Evolutionary conservation across 1,284 basidiomycete genomes (phyloP).

Genomic region (Pseudozyma pruni): DNA sequence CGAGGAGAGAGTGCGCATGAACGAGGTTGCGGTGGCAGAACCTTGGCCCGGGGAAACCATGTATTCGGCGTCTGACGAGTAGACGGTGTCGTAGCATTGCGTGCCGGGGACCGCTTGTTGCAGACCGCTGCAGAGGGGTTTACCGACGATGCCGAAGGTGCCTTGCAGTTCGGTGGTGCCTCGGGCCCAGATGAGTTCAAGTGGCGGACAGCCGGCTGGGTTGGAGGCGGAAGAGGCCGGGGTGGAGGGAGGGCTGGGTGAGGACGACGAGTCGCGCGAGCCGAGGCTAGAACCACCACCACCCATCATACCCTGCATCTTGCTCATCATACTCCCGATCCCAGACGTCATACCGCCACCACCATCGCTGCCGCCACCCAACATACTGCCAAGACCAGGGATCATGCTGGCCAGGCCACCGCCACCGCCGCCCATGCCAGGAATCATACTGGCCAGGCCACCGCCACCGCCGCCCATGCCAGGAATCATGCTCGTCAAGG

Average conservation of each 20-base stretch:
- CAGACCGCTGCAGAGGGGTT: slow-evolving; percentile 25
- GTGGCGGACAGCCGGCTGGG: slow-evolving; percentile 16
- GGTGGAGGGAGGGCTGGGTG: not conserved
- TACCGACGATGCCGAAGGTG: slow-evolving; percentile 40
- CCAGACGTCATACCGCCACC: no score
- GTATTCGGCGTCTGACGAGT: slow-evolving; percentile 28
- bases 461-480: not conserved
- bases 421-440: not conserved
- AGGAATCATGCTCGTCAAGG: not conserved
- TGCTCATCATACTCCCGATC: no score
- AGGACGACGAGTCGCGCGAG: not conserved
- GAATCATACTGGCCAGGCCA: not conserved
- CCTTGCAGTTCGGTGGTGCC: slow-evolving; percentile 37
- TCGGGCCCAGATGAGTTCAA: slow-evolving; percentile 41
- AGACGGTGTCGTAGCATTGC: slow-evolving; percentile 31
- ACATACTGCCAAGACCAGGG: not conserved
- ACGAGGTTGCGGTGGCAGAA: slow-evolving; percentile 8
- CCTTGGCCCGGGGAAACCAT: slow-evolving; percentile 17
- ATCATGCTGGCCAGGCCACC: not conserved
- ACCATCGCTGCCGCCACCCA: not conserved
- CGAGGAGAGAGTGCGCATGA: slow-evolving; percentile 7
- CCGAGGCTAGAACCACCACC: not conserved
- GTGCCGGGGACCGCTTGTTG: slow-evolving; percentile 21
- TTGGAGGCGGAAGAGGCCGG: not conserved
- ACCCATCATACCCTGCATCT: not conserved